Evolutionary conservation across 441 rosid genomes (phyloP).

Genomic region (Gossypium lobatum): DNA sequence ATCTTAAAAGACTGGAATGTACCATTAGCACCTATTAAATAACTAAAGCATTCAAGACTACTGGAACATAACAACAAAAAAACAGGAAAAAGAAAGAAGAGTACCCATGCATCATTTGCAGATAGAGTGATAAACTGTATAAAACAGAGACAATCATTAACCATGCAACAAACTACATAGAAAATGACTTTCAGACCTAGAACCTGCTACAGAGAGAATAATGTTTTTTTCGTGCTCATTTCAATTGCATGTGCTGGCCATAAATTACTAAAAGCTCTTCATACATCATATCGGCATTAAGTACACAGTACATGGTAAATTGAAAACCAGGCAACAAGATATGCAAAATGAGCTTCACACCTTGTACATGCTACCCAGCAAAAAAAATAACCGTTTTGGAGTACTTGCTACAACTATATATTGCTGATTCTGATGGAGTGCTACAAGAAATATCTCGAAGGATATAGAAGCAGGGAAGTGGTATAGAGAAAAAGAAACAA

Average conservation of each 20-base stretch:
- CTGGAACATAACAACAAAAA: neutral
- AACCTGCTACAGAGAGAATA: neutral
- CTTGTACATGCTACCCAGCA: neutral
- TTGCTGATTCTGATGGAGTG: neutral
- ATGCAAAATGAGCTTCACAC: neutral
- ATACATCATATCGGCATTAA: neutral
- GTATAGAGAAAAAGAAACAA: conserved; percentile 17
- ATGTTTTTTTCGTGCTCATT: neutral
- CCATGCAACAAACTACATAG: neutral
- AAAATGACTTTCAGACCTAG: neutral
- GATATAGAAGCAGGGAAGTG: conserved; percentile 14
- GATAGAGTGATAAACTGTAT: neutral
- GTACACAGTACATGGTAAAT: neutral
- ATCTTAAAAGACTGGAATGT: neutral
- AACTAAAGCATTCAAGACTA: conserved; percentile 12
- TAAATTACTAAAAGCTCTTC: neutral
- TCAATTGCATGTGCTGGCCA: conserved; percentile 4
- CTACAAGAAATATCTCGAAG: conserved; percentile 11
- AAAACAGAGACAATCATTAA: neutral
- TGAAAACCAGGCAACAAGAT: neutral
- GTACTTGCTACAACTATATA: neutral
- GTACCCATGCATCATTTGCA: neutral
- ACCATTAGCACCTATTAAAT: neutral
- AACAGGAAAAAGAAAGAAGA: neutral
- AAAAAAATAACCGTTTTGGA: neutral